These are phyloP conservation scores for Ganoderma lucidum DNA, from an alignment of 1,284 basidiomycete species.

Conservation along the genomic window DNA sequence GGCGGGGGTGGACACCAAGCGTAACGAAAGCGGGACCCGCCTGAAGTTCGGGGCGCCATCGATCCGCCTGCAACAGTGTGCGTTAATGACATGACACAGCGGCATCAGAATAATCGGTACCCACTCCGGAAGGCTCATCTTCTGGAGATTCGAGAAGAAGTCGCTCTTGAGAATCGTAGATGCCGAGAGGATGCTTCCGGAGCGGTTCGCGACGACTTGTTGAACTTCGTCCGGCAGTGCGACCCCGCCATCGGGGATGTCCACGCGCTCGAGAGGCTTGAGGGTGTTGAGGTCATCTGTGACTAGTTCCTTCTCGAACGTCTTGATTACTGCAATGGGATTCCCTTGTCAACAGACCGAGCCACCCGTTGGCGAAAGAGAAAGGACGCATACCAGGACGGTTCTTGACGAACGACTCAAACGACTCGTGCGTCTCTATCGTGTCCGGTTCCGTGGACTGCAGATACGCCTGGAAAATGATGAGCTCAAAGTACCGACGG, in stretches of 20 bases:
- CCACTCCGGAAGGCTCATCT: constrained; percentile 93
- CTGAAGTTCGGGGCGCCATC: constrained; percentile 95
- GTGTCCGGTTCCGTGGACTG: constrained; percentile 88
- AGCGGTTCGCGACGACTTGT: constrained; percentile 84
- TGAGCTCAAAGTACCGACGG: constrained; percentile 89
- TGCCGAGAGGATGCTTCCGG: constrained; percentile 89
- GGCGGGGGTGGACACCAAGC: constrained; percentile 45
- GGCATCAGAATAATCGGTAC: constrained; percentile 37
- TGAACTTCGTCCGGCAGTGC: constrained; percentile 91
- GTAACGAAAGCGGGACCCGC: constrained; percentile 72
- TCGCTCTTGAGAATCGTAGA: constrained; percentile 98
- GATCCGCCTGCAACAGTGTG: constrained; percentile 69
- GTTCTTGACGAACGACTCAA: constrained; percentile 84
- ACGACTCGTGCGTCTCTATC: constrained; percentile 76
- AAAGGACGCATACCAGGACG: constrained; percentile 68
- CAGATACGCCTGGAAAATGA: constrained; percentile 95
- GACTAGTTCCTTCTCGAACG: constrained; percentile 92
- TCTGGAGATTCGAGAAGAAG: constrained; percentile 95
- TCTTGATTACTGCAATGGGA: constrained; percentile 80
- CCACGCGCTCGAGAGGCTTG: constrained; percentile 85
- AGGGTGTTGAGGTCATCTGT: constrained; percentile 84
- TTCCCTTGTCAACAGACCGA: not conserved
- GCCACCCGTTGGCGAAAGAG: not conserved
- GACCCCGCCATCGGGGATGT: constrained; percentile 70
- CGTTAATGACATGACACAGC: not conserved